These are phyloP conservation scores for Prototheca cutis DNA, from an alignment of 163 green algal genomes.

Conservation along the genomic window DNA sequence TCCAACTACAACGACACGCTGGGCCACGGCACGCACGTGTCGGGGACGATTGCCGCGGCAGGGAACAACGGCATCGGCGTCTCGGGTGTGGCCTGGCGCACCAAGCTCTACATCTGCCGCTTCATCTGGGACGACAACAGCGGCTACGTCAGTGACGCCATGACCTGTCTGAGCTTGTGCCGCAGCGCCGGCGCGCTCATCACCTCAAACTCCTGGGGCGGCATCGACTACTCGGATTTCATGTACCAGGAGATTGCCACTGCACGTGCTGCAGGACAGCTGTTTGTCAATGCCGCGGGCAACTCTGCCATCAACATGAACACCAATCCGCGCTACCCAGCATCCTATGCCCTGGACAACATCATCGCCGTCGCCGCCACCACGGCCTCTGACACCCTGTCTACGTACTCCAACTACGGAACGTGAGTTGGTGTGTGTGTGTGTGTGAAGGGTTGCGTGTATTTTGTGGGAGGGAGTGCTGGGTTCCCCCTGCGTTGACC, in stretches of 20 bases:
- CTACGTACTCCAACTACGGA: constrained; percentile 35
- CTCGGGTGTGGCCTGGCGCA: constrained; percentile 19
- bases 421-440: constrained; percentile 7
- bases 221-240: constrained; percentile 19
- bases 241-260: constrained; percentile 23
- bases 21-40: constrained; percentile 37
- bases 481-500: too few relatives aligned
- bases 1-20: constrained; percentile 29
- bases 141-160: constrained; percentile 52
- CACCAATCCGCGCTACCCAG: constrained; percentile 29
- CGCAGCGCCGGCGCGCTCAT: constrained; percentile 37
- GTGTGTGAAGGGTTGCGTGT: too few relatives aligned
- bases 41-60: constrained; percentile 18
- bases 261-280: constrained; percentile 28
- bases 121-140: constrained; percentile 13
- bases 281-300: constrained; percentile 50
- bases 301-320: constrained; percentile 47
- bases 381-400: constrained; percentile 13
- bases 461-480: too few relatives aligned
- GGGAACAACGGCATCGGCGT: constrained; percentile 34
- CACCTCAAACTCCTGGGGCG: constrained; percentile 54
- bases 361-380: constrained; percentile 42
- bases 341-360: constrained; percentile 25
- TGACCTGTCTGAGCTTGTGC: constrained; percentile 48
- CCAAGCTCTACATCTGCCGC: constrained; percentile 14